Conservation (phyloP, 2,329 filamentous ascomycete genomes). For the Metarhizium album region DNA sequence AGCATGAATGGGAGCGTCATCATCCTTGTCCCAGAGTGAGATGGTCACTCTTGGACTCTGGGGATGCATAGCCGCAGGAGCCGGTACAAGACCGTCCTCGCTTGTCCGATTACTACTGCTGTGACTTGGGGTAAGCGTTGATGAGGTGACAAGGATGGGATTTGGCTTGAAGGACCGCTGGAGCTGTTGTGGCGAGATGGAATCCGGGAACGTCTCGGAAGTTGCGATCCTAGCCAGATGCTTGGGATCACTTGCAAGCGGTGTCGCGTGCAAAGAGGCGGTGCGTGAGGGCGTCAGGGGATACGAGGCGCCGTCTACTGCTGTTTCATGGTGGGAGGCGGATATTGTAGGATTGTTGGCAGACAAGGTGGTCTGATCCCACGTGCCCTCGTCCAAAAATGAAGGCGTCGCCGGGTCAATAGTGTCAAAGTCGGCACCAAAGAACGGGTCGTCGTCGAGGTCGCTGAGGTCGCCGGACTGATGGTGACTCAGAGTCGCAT, state of each 20-base stretch:
- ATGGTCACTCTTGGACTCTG: conserved; percentile 46
- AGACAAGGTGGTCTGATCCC: conserved; percentile 12
- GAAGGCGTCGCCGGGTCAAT: conserved; percentile 30
- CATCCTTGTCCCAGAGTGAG: conserved; percentile 42
- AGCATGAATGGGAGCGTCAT: conserved; percentile 23
- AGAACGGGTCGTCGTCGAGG: conserved; percentile 38
- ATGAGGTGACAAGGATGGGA: conserved; percentile 17
- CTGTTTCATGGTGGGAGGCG: conserved; percentile 7
- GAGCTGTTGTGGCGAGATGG: conserved; percentile 31
- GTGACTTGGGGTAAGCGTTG: conserved; percentile 38
- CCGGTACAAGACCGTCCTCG: conserved; percentile 34
- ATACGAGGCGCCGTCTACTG: conserved; percentile 19
- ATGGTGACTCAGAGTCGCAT: conserved; percentile 35
- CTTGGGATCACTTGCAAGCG: conserved; percentile 26
- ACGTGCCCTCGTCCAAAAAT: conserved; percentile 30
- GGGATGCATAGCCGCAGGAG: conserved; percentile 29
- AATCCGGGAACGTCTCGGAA: conserved; percentile 19
- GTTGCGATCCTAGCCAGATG: conserved; percentile 14
- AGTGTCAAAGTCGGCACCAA: conserved; percentile 36
- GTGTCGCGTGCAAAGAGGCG: conserved; percentile 34
- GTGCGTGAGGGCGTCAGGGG: conserved; percentile 44
- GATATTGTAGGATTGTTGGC: conserved; percentile 1
- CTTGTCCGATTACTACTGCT: conserved; percentile 39
- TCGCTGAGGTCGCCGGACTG: conserved; percentile 40
- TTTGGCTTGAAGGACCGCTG: conserved; percentile 27